A percentile compares a stretch with the other conserved stretches of the same genome.
These are phyloP conservation scores for Aspergillus fischeri DNA, from an alignment of 2,329 filamentous ascomycete genomes.

Conservation along the genomic window DNA sequence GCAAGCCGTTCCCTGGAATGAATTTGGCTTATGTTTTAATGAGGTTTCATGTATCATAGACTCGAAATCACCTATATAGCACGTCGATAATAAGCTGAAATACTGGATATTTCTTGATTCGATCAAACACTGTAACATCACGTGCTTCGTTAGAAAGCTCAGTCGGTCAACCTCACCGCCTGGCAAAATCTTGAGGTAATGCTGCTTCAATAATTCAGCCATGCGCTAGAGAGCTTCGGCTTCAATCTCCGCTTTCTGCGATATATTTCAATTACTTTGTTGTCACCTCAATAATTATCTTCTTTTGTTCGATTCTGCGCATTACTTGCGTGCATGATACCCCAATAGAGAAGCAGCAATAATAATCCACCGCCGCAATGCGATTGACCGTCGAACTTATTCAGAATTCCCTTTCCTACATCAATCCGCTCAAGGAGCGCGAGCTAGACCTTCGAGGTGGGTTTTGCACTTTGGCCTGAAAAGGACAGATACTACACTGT, in stretches of 20 bases:
- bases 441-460: constrained; percentile 99
- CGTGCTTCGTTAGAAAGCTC: background rate
- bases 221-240: constrained; percentile 8
- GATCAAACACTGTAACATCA: background rate
- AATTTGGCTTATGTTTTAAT: constrained; percentile 10
- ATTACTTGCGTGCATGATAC: constrained; percentile 13
- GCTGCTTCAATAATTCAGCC: constrained; percentile 6
- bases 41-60: constrained; percentile 14
- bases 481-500: constrained; percentile 94
- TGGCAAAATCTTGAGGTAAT: constrained; percentile 9
- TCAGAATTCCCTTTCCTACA: constrained; percentile 90
- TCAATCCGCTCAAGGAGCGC: constrained; percentile 97
- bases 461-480: constrained; percentile 57
- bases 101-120: background rate
- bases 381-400: constrained; percentile 94
- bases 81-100: background rate
- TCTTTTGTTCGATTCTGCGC: background rate
- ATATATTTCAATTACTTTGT: background rate
- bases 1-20: background rate
- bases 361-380: constrained; percentile 54
- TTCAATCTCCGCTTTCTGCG: constrained; percentile 1
- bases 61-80: background rate
- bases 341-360: constrained; percentile 8
- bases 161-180: constrained; percentile 2
- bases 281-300: background rate